Conservation (phyloP, 169 alveolate genomes). For the Cryptosporidium sp. region DNA sequence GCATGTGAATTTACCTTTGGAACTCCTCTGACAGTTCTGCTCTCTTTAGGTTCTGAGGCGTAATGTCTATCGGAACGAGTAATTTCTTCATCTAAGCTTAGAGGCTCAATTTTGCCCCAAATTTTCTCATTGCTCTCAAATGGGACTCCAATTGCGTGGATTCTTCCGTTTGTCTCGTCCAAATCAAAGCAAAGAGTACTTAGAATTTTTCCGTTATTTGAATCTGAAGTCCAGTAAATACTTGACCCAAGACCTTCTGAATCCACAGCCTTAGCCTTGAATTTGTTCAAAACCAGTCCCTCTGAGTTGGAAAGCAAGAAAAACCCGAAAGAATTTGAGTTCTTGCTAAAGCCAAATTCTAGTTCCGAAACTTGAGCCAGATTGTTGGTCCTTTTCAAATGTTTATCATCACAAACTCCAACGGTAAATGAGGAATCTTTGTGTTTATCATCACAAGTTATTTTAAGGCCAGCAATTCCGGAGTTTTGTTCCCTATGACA, state of each 20-base stretch:
- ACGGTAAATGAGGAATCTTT: slow-evolving; percentile 19
- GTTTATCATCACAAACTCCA: slow-evolving; percentile 12
- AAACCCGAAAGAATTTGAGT: slow-evolving; percentile 21
- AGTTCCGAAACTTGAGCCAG: not conserved
- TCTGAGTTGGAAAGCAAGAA: slow-evolving; percentile 29
- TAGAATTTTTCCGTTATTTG: slow-evolving; percentile 5
- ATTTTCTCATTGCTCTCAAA: not conserved
- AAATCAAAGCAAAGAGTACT: slow-evolving; percentile 44
- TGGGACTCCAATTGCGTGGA: slow-evolving; percentile 42
- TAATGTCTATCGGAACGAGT: slow-evolving; percentile 7
- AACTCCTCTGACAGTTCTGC: slow-evolving; percentile 55
- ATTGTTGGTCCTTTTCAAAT: not conserved
- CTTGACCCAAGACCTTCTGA: slow-evolving; percentile 48
- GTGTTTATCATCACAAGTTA: slow-evolving; percentile 9
- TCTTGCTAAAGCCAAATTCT: slow-evolving; percentile 55
- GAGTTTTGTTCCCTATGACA: not conserved
- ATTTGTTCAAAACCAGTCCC: slow-evolving; percentile 12
- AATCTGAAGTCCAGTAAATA: slow-evolving; percentile 31
- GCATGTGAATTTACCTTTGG: slow-evolving; percentile 36
- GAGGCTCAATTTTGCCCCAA: slow-evolving; percentile 2
- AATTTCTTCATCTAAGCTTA: slow-evolving; percentile 1
- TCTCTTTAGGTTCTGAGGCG: slow-evolving; percentile 56
- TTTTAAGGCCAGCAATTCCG: slow-evolving; percentile 36
- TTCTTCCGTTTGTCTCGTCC: slow-evolving; percentile 8
- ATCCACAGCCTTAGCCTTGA: not conserved